Base-by-base conservation (phyloP, 371 early-diverging fungal genomes). In the Apophysomyces trapeziformis region DNA sequence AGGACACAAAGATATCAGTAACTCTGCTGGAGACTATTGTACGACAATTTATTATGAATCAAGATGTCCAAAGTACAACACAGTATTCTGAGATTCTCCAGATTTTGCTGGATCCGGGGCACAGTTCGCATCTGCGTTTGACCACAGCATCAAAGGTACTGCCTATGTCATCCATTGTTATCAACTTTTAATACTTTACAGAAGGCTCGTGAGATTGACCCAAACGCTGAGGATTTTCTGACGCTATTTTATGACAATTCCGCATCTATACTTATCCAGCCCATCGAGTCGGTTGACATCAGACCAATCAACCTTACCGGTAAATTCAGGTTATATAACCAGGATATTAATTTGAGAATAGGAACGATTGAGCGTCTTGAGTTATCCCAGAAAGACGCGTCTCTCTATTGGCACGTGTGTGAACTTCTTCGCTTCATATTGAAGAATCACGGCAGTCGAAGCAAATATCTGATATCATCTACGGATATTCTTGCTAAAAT, bases 51-150 rank as follows among this genome's bases (percentile, higher is more conserved):
- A 69, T 84, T 1, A 63, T 68, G 26, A 89, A 89, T 46, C 54
- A 64, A 1, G 91, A 93, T 44, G 65, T 84, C n/a, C 90, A 87
- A 26, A 69, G 90, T 50, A 88, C 88, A 68, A 72, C 85, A 18
- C 92, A 92, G 71, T 89, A 83, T 61, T 80, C 87, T 36, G 95
- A 95, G 59, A 83, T 90, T 5, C 69, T 96, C 35, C 85, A 91
- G 38, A 64, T 85, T 8, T 61, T 96, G 43, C 75, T 96, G n/a
- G 95, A 95, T 63, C 87, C 90, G 26, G 80, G 73, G 63, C 54
- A 46, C 60, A 69, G 60, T 18, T 44, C 68, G 4, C 21, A 63
- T n/a, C 44, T 66, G 16, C 76, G 70, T 54, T 69, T 66, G 38
- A 54, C 68, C 58, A 60, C 66, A 61, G 60, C 62, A 60, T 67